These are phyloP conservation scores for Platanus orientalis DNA, from an alignment of 164 flowering plant species.

Conservation along the genomic window DNA sequence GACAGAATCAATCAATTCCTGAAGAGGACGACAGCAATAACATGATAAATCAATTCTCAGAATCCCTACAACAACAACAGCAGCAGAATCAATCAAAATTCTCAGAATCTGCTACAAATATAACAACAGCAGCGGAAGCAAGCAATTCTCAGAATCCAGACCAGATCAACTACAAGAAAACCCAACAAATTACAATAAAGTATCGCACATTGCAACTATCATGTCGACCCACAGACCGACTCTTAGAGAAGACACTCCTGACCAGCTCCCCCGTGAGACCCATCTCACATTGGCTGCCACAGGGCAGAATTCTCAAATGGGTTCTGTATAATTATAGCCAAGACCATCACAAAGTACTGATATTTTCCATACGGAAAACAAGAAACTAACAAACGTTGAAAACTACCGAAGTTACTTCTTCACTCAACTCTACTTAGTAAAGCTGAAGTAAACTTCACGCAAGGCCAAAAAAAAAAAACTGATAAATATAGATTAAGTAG, in stretches of 20 bases:
- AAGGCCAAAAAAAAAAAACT: not conserved
- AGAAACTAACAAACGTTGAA: not conserved
- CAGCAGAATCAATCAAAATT: no score
- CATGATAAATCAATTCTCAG: no score
- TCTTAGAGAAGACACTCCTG: conserved; percentile 63
- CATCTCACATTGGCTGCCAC: conserved; percentile 30
- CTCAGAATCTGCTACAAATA: no score
- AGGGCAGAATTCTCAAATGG: conserved; percentile 23
- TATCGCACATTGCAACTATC: conserved; percentile 39
- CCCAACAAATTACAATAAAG: conserved; percentile 1
- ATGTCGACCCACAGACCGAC: conserved; percentile 31
- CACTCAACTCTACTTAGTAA: conserved; percentile 7
- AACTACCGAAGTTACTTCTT: not conserved
- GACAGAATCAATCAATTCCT: no score
- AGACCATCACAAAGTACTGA: not conserved
- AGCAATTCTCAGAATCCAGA: conserved; percentile 2
- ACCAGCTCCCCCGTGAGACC: conserved; percentile 66
- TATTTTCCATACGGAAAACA: not conserved
- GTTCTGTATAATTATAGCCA: conserved; percentile 17
- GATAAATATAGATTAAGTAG: conserved; percentile 1
- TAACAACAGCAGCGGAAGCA: conserved; percentile 1
- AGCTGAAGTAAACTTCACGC: not conserved
- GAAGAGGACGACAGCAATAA: no score
- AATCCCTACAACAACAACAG: no score
- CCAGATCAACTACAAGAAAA: conserved; percentile 1